A percentile compares a stretch with the other conserved stretches of the same genome.
phyloP scores from a whole-genome alignment of 2,329 filamentous ascomycete genomes.

The Pseudogymnoascus sp. region DNA sequence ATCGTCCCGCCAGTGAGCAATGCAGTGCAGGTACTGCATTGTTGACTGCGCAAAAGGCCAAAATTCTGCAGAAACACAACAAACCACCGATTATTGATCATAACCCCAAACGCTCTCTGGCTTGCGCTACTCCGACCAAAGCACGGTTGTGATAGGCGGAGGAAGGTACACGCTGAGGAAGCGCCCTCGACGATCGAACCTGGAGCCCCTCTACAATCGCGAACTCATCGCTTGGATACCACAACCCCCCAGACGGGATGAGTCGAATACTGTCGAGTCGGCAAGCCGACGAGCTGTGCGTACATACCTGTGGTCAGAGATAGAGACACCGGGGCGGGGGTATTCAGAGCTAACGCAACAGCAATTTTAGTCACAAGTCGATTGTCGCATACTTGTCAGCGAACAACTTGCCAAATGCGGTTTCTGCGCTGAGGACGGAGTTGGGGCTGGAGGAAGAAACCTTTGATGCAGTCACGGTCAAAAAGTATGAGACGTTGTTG shows the following conservation, averaged over 20 bases:
- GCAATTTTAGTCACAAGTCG: conserved; percentile 63
- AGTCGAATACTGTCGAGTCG: conserved; percentile 46
- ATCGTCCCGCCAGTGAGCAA: conserved; percentile 2
- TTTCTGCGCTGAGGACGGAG: conserved; percentile 63
- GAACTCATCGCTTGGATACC: neutral
- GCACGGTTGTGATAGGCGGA: neutral
- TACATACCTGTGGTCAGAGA: conserved; percentile 20
- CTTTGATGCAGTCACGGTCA: conserved; percentile 69
- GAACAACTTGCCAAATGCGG: conserved; percentile 58
- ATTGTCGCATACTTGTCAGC: conserved; percentile 76
- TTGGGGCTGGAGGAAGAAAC: conserved; percentile 53
- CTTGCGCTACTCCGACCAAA: neutral
- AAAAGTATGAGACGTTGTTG: conserved; percentile 82
- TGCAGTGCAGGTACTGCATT: conserved; percentile 4
- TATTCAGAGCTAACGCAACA: conserved; percentile 9
- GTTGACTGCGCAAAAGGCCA: conserved; percentile 4
- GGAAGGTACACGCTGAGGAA: neutral
- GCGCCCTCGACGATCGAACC: neutral
- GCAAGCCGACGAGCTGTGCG: conserved; percentile 78
- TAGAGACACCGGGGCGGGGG: neutral
- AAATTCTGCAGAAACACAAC: neutral
- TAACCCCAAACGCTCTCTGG: neutral
- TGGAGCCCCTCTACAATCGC: neutral
- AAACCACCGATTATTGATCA: neutral
- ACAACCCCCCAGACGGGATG: conserved; percentile 2